Evolutionary conservation across 768 basidiomycete species (phyloP), one percentile per base, ranked within the genome.

Genomic region (Floccularia luteovirens): DNA sequence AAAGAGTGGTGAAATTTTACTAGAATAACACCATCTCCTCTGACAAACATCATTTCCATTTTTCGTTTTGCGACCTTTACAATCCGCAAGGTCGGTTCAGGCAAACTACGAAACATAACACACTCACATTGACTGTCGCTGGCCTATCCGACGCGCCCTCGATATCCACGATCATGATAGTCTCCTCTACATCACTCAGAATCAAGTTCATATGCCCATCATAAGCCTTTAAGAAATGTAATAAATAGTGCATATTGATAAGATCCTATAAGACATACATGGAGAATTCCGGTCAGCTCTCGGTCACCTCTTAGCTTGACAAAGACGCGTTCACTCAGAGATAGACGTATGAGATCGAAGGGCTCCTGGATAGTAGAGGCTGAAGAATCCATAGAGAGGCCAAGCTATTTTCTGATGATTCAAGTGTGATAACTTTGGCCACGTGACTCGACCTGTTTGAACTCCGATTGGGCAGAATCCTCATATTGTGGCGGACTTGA

Each of bases 191-290:
- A 55, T 97, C 90, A 52, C 90, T 92, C 51, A 99, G 72, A 47
- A 99, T 96, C 52, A 99, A 72, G 61, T 99, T 98, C 96, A 98
- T 98, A 62, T 98, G 96, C n/a, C 93, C 96, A 66, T 99, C 96
- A 55, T 98, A 98, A 16, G 96, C 96, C 96, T 99, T 53, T 10
- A 49, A 45, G 37, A 38, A 37, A 34, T 22, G 3, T 42, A 21
- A 44, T 47, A 32, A 37, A 43, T 33, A 40, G 44, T 42, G 31
- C 32, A n/a, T n/a, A n/a, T n/a, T n/a, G n/a, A n/a, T n/a, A n/a
- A 4, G 40, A 43, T 46, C 19, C 16, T 31, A 27, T 30, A 32
- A 30, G 24, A 40, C 87, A 35, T 54, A 94, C 96, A 66, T 99
- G 94, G 33, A 99, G 67, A 48, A 94, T 79, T 7, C 94, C 94